A percentile compares a stretch with the other conserved stretches of the same genome.
These are phyloP conservation scores for Auxenochlorella pyrenoidosa DNA, from an alignment of 139 green algal genomes.

Conservation along the genomic window DNA sequence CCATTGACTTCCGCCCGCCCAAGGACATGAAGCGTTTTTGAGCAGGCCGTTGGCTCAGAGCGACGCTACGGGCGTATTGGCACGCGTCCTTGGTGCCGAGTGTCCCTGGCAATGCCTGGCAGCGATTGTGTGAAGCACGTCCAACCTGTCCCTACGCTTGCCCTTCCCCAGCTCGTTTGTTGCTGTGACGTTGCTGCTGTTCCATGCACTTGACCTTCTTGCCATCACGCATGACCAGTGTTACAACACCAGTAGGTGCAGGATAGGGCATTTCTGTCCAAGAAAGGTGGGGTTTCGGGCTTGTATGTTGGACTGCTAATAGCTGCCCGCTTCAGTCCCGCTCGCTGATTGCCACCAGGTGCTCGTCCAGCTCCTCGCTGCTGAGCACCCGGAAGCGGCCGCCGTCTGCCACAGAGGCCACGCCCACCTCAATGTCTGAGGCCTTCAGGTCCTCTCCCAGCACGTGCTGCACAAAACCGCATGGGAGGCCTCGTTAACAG, in stretches of 20 bases:
- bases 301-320: no score
- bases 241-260: no score
- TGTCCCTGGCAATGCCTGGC: no score
- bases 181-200: neutral
- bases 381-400: constrained; percentile 76
- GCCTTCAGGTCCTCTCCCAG: constrained; percentile 97
- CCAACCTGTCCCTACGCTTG: neutral
- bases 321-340: constrained; percentile 69
- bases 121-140: no score
- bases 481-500: neutral
- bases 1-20: constrained; percentile 85
- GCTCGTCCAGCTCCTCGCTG: constrained; percentile 83
- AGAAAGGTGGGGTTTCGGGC: no score
- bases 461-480: constrained; percentile 78
- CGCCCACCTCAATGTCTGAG: constrained; percentile 91
- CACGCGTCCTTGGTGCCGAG: no score
- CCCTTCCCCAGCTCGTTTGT: neutral
- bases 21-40: constrained; percentile 69
- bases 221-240: neutral
- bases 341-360: constrained; percentile 91
- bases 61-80: neutral
- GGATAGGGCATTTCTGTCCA: no score
- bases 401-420: constrained; percentile 59
- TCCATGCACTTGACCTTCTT: neutral
- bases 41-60: neutral